Conservation (phyloP, 345 rosid genomes). For the Cardamine chenopodiifolia region DNA sequence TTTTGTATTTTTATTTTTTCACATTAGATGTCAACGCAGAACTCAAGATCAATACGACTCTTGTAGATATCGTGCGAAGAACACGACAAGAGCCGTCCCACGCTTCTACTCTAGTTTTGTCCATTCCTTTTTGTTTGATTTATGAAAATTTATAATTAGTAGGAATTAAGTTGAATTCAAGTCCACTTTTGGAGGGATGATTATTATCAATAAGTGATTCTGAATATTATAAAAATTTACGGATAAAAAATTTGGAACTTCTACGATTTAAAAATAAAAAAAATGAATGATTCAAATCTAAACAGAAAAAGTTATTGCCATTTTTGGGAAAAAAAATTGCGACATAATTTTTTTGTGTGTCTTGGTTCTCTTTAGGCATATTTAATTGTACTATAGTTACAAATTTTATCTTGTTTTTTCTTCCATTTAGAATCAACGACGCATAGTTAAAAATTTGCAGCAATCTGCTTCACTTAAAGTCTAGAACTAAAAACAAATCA, state of each 20-base stretch:
- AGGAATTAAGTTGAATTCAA: too few relatives aligned
- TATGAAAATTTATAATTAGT: too few relatives aligned
- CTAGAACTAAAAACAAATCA: not conserved
- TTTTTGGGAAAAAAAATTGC: not conserved
- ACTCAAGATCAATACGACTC: slow-evolving; percentile 43
- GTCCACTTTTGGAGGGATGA: too few relatives aligned
- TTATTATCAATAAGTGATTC: too few relatives aligned
- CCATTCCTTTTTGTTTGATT: slow-evolving; percentile 5
- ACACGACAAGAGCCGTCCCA: slow-evolving; percentile 49
- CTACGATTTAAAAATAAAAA: too few relatives aligned
- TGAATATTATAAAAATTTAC: too few relatives aligned
- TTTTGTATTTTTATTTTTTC: not conserved
- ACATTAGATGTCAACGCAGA: slow-evolving; percentile 37
- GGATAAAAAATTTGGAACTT: too few relatives aligned
- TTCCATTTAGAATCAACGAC: not conserved
- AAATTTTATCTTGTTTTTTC: not conserved
- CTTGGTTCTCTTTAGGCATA: not conserved
- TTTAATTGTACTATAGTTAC: not conserved
- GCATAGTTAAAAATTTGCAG: not conserved
- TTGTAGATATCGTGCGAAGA: slow-evolving; percentile 30
- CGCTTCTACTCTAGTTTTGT: slow-evolving; percentile 39
- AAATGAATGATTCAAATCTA: too few relatives aligned
- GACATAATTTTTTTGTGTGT: not conserved
- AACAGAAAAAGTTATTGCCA: not conserved
- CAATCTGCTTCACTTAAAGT: not conserved